Evolutionary conservation across 2,329 filamentous ascomycete species (phyloP).

Genomic region (Calonectria pseudoreteaudii): DNA sequence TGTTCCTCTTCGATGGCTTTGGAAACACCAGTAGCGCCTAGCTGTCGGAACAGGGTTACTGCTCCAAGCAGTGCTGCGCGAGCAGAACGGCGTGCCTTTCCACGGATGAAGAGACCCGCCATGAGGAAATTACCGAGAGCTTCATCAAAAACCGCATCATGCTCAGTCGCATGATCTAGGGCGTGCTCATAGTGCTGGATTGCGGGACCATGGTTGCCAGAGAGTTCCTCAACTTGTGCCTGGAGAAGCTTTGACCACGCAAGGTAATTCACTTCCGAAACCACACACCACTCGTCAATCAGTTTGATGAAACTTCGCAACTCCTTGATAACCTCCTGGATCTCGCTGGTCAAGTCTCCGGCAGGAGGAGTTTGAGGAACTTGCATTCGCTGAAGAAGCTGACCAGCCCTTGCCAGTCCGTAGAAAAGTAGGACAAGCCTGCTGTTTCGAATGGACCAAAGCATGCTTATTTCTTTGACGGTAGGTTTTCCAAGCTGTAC

Average conservation of each 20-base stretch:
- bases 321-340: constrained; percentile 62
- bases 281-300: constrained; percentile 72
- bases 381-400: constrained; percentile 61
- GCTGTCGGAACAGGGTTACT: constrained; percentile 74
- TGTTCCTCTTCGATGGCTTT: constrained; percentile 76
- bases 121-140: constrained; percentile 80
- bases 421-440: constrained; percentile 70
- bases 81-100: constrained; percentile 74
- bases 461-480: constrained; percentile 57
- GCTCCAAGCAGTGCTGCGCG: constrained; percentile 76
- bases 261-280: constrained; percentile 78
- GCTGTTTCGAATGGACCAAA: constrained; percentile 72
- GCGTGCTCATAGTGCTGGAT: constrained; percentile 76
- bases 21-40: constrained; percentile 77
- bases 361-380: constrained; percentile 58
- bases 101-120: constrained; percentile 76
- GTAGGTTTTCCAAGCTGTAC: constrained; percentile 67
- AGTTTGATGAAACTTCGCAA: constrained; percentile 68
- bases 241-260: constrained; percentile 76
- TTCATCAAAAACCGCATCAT: constrained; percentile 77
- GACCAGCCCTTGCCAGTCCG: constrained; percentile 66
- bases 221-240: constrained; percentile 76
- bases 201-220: constrained; percentile 66
- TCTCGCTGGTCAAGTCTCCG: constrained; percentile 55
- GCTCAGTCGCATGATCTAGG: constrained; percentile 77